Evolutionary conservation across 2,329 filamentous ascomycete genomes (phyloP), one percentile per base, ranked within the genome.

Genomic region (Malbranchea zuffiana): DNA sequence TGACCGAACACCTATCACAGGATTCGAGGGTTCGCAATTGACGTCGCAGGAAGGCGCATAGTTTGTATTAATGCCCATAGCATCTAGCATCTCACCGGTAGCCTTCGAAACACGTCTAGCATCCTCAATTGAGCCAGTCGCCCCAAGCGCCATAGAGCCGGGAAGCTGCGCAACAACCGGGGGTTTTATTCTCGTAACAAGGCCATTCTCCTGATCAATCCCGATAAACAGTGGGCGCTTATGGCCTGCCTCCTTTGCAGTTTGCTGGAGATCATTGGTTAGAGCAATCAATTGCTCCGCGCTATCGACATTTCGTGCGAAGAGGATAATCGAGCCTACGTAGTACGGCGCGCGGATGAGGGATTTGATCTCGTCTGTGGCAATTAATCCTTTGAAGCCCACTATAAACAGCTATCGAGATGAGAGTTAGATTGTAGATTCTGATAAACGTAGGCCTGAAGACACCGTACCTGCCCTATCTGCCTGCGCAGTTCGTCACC

Each of bases 181-280:
- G 4, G 59, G 53, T 19, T 54, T 57, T 21, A 66, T 59, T 2
- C 62, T 51, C 16, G 63, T 63, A 18, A 66, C 59, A 5, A 65
- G 45, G 3, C 62, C 62, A 54, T 65, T 66, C 42, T 67, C 63
- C 43, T 66, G 62, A 32, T 66, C 63, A 23, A 63, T 61, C 3
- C 57, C 59, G 20, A 67, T 66, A 33, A 67, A 58, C 1, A 67
- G 48, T 34, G 56, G 59, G 36, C 58, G 53, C 23, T 54, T 28
- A 43, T 67, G 56, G 4, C 61, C 60, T 12, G 61, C 56, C 15
- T 49, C 31, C 40, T 48, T 57, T 15, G 64, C 61, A 35, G 60
- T 56, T 21, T 54, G 44, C 49, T 66, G 63, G 2, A 66, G 53
- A 12, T 37, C 39, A 19, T 39, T 39, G 8, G 36, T 39, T 16